Percentiles rank a stretch among this genome's conserved stretches.
These are phyloP conservation scores for Leishmania turanica DNA, from an alignment of 208 protist genomes.

Conservation along the genomic window DNA sequence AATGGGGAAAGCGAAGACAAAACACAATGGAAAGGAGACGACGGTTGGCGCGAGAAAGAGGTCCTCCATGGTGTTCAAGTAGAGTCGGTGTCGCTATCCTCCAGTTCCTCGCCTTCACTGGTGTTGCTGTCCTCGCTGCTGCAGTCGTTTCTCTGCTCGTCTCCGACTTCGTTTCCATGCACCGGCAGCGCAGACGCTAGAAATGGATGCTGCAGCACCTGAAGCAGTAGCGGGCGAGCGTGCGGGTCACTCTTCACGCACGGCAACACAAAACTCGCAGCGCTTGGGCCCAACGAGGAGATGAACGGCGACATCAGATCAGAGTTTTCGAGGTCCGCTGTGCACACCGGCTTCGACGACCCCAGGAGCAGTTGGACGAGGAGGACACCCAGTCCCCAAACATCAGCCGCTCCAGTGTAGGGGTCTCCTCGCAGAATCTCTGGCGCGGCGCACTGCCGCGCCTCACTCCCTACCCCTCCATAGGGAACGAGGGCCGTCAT, in stretches of 20 bases:
- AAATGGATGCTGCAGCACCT: conserved; percentile 69
- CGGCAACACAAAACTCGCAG: conserved; percentile 55
- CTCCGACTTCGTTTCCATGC: background rate
- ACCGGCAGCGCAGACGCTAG: conserved; percentile 14
- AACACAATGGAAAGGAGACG: background rate
- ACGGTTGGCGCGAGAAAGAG: background rate
- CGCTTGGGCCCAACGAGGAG: conserved; percentile 38
- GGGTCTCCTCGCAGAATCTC: conserved; percentile 55
- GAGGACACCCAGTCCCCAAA: conserved; percentile 76
- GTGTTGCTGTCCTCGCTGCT: conserved; percentile 1
- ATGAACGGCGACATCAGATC: conserved; percentile 70
- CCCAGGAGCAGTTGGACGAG: conserved; percentile 62
- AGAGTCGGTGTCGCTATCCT: conserved; percentile 2
- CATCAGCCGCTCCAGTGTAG: conserved; percentile 63
- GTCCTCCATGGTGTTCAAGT: background rate
- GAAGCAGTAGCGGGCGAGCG: conserved; percentile 49
- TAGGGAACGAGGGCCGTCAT: conserved; percentile 61
- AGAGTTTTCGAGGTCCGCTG: conserved; percentile 65
- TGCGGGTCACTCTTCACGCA: conserved; percentile 65
- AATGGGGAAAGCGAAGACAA: too few species aligned
- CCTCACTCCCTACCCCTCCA: conserved; percentile 29
- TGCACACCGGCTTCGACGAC: conserved; percentile 35
- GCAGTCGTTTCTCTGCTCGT: background rate
- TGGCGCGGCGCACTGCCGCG: conserved; percentile 55
- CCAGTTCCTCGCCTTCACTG: conserved; percentile 24